Evolutionary conservation across 2,329 filamentous ascomycete species (phyloP).

Genomic region (Penicillium sp.): DNA sequence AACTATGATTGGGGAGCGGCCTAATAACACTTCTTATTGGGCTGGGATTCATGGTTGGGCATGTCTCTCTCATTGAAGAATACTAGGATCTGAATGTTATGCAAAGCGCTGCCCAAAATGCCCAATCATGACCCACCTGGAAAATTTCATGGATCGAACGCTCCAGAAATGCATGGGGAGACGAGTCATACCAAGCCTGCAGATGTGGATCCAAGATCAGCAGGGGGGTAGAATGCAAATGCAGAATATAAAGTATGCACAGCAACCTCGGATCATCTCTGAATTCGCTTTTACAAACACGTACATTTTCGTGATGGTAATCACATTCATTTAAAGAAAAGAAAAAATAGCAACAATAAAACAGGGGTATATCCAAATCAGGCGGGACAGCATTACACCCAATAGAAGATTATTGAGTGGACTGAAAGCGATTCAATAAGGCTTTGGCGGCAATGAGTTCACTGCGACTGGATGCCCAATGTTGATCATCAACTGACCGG

Average conservation of each 20-base stretch:
- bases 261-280: neutral
- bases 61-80: slow-evolving; percentile 1
- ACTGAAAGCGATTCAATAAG: slow-evolving; percentile 34
- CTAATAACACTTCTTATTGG: slow-evolving; percentile 6
- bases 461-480: slow-evolving; percentile 35
- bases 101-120: slow-evolving; percentile 16
- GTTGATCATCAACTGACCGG: slow-evolving; percentile 30
- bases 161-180: slow-evolving; percentile 8
- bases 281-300: neutral
- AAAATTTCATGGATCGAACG: slow-evolving; percentile 4
- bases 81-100: neutral
- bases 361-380: slow-evolving; percentile 2
- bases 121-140: slow-evolving; percentile 14
- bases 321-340: neutral
- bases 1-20: neutral
- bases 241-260: neutral
- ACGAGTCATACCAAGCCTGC: slow-evolving; percentile 1
- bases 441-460: slow-evolving; percentile 46
- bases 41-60: slow-evolving; percentile 11
- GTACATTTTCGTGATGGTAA: neutral
- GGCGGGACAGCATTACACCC: neutral
- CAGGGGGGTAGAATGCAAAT: neutral
- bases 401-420: slow-evolving; percentile 4
- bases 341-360: neutral
- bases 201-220: slow-evolving; percentile 4